phyloP scores from a whole-genome alignment of 176 grass and related monocot genomes.

The Cymbopogon citratus region DNA sequence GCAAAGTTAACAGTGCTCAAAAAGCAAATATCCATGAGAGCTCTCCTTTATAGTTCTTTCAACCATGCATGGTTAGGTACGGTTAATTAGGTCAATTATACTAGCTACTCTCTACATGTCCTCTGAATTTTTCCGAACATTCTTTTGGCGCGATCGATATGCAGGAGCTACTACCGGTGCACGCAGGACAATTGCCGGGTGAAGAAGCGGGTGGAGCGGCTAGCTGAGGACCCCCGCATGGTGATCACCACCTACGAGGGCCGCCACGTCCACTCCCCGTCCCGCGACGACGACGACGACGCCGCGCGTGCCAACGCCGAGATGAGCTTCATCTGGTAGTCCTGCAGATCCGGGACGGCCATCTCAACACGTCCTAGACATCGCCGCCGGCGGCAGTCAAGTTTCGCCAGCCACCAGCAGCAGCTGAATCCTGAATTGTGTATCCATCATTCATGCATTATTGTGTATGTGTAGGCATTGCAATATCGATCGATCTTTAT shows the following conservation, averaged over 20 bases:
- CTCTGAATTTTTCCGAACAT: too few relatives aligned
- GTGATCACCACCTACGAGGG: slow-evolving; percentile 94
- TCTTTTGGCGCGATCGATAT: background rate
- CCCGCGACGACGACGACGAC: slow-evolving; percentile 61
- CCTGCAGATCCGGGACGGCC: background rate
- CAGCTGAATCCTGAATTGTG: background rate
- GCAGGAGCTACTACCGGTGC: slow-evolving; percentile 91
- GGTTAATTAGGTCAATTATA: background rate
- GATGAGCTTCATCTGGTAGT: slow-evolving; percentile 80
- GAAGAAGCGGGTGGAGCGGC: slow-evolving; percentile 86
- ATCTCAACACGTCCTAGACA: background rate
- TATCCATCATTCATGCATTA: background rate
- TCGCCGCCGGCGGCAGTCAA: background rate
- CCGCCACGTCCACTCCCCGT: slow-evolving; percentile 79
- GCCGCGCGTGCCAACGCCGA: slow-evolving; percentile 43
- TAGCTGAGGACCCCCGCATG: slow-evolving; percentile 78
- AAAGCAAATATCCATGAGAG: background rate
- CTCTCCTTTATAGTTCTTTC: background rate
- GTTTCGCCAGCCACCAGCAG: background rate
- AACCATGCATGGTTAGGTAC: background rate
- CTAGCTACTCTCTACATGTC: too few relatives aligned
- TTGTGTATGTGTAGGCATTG: background rate
- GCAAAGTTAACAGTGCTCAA: background rate
- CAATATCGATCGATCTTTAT: background rate
- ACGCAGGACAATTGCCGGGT: slow-evolving; percentile 77